Percentiles rank a stretch among this genome's conserved stretches.
phyloP scores from a whole-genome alignment of 2,329 filamentous ascomycete species.

The Purpureocillium takamizusanense region DNA sequence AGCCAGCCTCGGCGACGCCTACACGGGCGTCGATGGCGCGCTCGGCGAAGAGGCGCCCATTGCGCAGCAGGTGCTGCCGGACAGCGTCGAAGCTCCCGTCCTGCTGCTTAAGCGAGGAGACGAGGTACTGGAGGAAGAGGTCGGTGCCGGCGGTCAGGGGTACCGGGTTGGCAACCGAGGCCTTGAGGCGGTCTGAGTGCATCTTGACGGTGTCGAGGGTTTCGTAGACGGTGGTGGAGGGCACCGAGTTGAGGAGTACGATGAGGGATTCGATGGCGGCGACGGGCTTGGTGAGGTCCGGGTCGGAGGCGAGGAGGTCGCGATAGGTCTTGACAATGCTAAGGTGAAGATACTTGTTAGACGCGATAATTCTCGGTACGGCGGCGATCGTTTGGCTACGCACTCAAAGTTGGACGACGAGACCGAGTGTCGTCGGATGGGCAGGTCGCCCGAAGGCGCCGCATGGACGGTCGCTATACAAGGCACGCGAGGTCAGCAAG shows the following conservation, averaged over 20 bases:
- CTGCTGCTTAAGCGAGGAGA: slow-evolving; percentile 59
- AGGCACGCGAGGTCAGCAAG: background rate
- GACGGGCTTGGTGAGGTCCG: slow-evolving; percentile 88
- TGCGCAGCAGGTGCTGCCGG: slow-evolving; percentile 72
- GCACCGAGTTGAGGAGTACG: slow-evolving; percentile 69
- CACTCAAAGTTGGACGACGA: slow-evolving; percentile 17
- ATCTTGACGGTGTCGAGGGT: slow-evolving; percentile 77
- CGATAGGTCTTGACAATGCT: slow-evolving; percentile 50
- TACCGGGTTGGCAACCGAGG: slow-evolving; percentile 75
- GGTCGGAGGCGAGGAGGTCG: slow-evolving; percentile 52
- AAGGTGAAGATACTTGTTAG: no score
- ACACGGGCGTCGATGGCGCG: slow-evolving; percentile 78
- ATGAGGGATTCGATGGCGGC: slow-evolving; percentile 91
- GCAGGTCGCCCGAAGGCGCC: slow-evolving; percentile 2
- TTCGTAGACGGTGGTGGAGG: slow-evolving; percentile 83
- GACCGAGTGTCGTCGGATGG: slow-evolving; percentile 5
- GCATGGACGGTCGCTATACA: background rate
- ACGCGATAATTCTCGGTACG: no score
- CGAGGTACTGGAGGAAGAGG: slow-evolving; percentile 89
- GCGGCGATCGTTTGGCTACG: no score
- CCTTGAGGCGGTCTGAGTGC: slow-evolving; percentile 70
- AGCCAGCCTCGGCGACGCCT: slow-evolving; percentile 72
- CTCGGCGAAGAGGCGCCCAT: slow-evolving; percentile 77
- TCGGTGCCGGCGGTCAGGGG: slow-evolving; percentile 90
- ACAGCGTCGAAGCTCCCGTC: slow-evolving; percentile 63